Evolutionary conservation across 441 rosid genomes (phyloP).

Genomic region (Populus hybrid): DNA sequence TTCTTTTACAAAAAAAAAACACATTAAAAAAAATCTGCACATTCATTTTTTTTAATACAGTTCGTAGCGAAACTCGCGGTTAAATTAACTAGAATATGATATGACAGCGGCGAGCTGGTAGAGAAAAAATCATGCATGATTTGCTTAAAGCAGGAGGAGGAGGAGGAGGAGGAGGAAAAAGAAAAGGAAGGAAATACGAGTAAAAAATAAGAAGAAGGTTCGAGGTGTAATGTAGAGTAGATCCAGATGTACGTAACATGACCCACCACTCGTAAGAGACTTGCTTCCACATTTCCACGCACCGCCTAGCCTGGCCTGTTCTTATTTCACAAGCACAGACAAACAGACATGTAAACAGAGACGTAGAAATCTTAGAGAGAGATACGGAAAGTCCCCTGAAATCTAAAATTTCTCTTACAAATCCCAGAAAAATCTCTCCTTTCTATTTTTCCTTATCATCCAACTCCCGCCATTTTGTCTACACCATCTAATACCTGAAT

Average conservation of each 20-base stretch:
- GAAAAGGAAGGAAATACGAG: no score
- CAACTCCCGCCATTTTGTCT: slow-evolving; percentile 29
- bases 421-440: slow-evolving; percentile 6
- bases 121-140: neutral
- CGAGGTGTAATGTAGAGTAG: neutral
- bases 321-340: no score
- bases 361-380: neutral
- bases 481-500: neutral
- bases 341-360: neutral
- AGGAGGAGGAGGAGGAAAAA: neutral
- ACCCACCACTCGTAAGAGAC: neutral
- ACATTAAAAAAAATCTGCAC: no score
- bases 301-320: neutral
- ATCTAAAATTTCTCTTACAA: neutral
- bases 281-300: slow-evolving; percentile 8
- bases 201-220: no score
- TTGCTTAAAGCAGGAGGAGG: neutral
- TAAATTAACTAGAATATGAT: no score
- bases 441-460: slow-evolving; percentile 10
- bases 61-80: no score
- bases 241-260: neutral
- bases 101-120: no score
- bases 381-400: neutral
- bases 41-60: no score
- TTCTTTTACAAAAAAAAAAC: no score